Base-by-base conservation (phyloP, 2,329 filamentous ascomycete genomes). In the Cladophialophora carrionii region DNA sequence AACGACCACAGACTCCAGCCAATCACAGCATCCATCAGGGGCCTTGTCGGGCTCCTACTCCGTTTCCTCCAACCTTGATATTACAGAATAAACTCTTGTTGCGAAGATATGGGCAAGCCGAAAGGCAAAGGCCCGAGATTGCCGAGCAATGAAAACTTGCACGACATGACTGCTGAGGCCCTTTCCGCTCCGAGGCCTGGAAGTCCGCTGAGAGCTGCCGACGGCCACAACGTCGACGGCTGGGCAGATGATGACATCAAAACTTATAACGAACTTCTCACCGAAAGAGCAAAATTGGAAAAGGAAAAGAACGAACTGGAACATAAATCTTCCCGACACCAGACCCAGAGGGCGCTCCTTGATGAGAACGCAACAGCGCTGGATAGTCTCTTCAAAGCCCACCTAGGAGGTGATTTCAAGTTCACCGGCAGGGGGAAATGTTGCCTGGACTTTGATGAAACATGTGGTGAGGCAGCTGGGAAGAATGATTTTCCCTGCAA, bases 261-360 rank as follows among this genome's bases (percentile, higher is more conserved):
- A 41, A 69, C 65, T 57, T 71, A 71, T 52, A 71, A 71, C 31
- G 67, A 71, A 62, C 49, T 71, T 26, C 67, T 71, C 31, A 61
- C 58, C 22, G 69, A 71, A 53, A 62, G 69, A 64, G 69, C 67
- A 22, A 71, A 69, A 49, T 57, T 71, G 10, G 69, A 71, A 59
- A 71, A 66, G 59, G 67, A 71, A 53, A 69, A 69, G 52, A 66
- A 66, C 26, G 69, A 71, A 29, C 59, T 71, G 32, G 69, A 71
- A 55, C 62, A 64, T 43, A 69, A 67, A 52, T 71, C 69, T 1
- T 65, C 69, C 14, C 55, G 65, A 29, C 67, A 69, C 34, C 69
- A 71, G 24, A 62, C 69, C 17, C 65, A 69, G 22, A 63, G 69
- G 53, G 69, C 69, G 5, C 51, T 71, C 22, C 67, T 71, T 12